Percentiles rank a stretch among this genome's conserved stretches.
These are phyloP conservation scores for Collybia mongolica DNA, from an alignment of 768 basidiomycete genomes.

Conservation along the genomic window DNA sequence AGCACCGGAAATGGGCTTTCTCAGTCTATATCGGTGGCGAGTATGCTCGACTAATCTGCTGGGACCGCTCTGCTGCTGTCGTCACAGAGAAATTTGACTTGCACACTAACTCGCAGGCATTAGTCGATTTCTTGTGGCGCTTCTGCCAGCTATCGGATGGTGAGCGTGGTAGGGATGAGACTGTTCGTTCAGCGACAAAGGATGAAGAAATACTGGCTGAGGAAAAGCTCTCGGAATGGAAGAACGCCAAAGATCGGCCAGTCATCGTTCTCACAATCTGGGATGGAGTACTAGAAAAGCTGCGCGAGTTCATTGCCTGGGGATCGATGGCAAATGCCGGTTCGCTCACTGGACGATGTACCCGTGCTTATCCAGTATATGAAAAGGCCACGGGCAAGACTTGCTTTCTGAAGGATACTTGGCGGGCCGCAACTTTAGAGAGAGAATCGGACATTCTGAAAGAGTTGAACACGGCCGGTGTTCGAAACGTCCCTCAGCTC, in stretches of 20 bases:
- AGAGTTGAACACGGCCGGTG: constrained; percentile 4
- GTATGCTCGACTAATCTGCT: constrained; percentile 25
- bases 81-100: constrained; percentile 26
- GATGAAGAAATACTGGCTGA: constrained; percentile 8
- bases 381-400: constrained; percentile 2
- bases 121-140: constrained; percentile 28
- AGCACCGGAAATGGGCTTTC: constrained; percentile 26
- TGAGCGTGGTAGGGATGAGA: constrained; percentile 24
- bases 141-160: constrained; percentile 14
- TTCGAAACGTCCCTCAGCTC: constrained; percentile 20
- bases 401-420: constrained; percentile 24
- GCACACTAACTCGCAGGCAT: constrained; percentile 7
- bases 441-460: constrained; percentile 17
- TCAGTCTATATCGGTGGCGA: constrained; percentile 22
- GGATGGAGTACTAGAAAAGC: not conserved
- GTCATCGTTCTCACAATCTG: constrained; percentile 12
- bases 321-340: constrained; percentile 6
- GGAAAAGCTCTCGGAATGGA: constrained; percentile 4
- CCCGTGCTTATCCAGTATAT: constrained; percentile 11
- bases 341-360: constrained; percentile 11
- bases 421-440: constrained; percentile 13
- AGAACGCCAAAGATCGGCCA: constrained; percentile 2
- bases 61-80: constrained; percentile 30
- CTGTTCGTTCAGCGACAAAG: constrained; percentile 14
- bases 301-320: constrained; percentile 12